Percentiles rank a stretch among this genome's conserved stretches.
Evolutionary conservation across 805 yeast species (phyloP).

Genomic region (Ogataea thermomethanolica): DNA sequence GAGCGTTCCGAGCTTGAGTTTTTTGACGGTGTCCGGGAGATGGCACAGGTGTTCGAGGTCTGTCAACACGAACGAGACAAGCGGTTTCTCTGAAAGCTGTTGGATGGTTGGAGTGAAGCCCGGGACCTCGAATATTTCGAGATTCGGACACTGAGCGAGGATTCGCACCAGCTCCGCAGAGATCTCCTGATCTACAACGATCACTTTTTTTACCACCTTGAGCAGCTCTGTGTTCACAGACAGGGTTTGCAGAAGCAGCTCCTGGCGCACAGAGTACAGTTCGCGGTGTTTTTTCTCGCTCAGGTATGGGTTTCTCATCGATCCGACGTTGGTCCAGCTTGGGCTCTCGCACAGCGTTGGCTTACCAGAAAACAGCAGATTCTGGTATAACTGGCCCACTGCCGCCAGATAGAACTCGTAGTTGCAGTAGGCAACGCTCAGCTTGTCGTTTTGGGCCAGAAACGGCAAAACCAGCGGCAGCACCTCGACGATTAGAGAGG

Average conservation of each 20-base stretch:
- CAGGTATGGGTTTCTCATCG: slow-evolving; percentile 33
- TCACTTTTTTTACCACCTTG: slow-evolving; percentile 33
- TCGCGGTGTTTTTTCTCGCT: slow-evolving; percentile 36
- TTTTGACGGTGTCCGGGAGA: slow-evolving; percentile 19
- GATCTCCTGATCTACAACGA: slow-evolving; percentile 32
- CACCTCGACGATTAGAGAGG: slow-evolving; percentile 23
- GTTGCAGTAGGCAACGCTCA: slow-evolving; percentile 32
- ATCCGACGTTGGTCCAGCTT: slow-evolving; percentile 38
- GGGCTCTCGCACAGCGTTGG: slow-evolving; percentile 35
- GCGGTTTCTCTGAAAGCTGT: background rate
- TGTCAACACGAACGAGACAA: slow-evolving; percentile 17
- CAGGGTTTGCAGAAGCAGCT: slow-evolving; percentile 38
- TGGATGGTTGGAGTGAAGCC: background rate
- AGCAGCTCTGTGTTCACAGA: slow-evolving; percentile 35
- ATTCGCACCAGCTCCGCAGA: slow-evolving; percentile 18
- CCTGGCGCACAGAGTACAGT: slow-evolving; percentile 37
- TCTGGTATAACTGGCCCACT: slow-evolving; percentile 35
- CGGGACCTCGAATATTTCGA: slow-evolving; percentile 13
- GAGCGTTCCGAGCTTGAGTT: slow-evolving; percentile 17
- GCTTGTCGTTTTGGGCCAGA: slow-evolving; percentile 40
- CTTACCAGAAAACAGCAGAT: slow-evolving; percentile 34
- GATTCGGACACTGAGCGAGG: slow-evolving; percentile 19
- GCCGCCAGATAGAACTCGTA: slow-evolving; percentile 32
- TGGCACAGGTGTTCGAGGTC: slow-evolving; percentile 18
- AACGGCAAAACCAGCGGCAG: slow-evolving; percentile 22